Evolutionary conservation across 768 basidiomycete genomes (phyloP), one percentile per base, ranked within the genome.

Genomic region (Agrocybe pediades): DNA sequence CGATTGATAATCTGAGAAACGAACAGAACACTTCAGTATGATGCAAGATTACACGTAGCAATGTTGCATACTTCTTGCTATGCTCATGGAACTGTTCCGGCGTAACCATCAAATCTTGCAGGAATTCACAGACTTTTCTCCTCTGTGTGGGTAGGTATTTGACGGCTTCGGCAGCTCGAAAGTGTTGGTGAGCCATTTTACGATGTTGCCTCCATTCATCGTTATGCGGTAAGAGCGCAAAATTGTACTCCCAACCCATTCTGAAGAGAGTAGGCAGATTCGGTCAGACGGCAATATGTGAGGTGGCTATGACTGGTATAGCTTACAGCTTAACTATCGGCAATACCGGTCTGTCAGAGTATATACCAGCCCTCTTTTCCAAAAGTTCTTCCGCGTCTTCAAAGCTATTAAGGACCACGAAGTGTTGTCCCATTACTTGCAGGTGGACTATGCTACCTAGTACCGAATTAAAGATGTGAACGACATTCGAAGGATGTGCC

Each of bases 331-430:
- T 27, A 21, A 51, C 11, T 9, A 55, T 43, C 1, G 58, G 54
- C 20, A 59, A 17, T 1, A 71, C 71, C 17, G 77, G 79, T 6
- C 78, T 69, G 45, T 72, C 74, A 13, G 77, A 77, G 46, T 80
- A 79, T 20, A 73, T 74, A 0, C 74, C 65, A 0, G 75, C 75
- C 9, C 76, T 69, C 43, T 76, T 78, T 55, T 80, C 78, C 15
- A 81, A 63, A 9, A 62, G 20, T 26, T 41, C 33, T 8, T 24
- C 27, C 11, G 43, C 58, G 24, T 60, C 62, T 39, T 70, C 54
- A 17, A 59, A 21, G 0, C 53, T 54, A 42, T 70, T 70, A 17
- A 68, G 48, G 7, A 70, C 44, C 7, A 70, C 41, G 6, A 65
- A 48, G 36, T 65, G 64, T 13, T 62, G 42, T 7, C 65, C 65